These are phyloP conservation scores for Setaria viridis DNA, from an alignment of 202 grass and related monocot genomes.

Conservation along the genomic window DNA sequence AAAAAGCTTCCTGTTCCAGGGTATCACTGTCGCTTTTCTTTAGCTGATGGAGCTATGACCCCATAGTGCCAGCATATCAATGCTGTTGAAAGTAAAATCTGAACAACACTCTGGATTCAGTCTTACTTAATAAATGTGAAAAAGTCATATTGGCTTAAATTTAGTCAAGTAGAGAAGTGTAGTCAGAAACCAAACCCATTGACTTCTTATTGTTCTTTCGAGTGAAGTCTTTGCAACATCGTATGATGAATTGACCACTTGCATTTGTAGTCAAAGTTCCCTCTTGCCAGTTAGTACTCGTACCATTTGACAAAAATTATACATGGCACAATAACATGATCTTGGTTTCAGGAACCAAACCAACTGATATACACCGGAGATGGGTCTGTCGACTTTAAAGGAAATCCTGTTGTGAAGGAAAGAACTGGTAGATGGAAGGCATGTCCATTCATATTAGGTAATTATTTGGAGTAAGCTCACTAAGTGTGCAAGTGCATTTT, in stretches of 20 bases:
- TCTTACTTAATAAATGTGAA: neutral
- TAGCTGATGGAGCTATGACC: neutral
- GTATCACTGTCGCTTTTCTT: neutral
- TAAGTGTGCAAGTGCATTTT: neutral
- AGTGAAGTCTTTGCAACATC: neutral
- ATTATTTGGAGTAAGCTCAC: neutral
- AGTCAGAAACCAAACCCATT: too few species aligned
- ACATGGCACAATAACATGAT: constrained; percentile 5
- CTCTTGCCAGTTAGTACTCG: neutral
- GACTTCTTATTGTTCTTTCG: too few species aligned
- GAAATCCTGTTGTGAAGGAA: constrained; percentile 76
- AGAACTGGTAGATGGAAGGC: constrained; percentile 87
- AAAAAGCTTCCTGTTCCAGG: neutral
- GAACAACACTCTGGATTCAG: neutral
- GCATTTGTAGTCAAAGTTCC: neutral
- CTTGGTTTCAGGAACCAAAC: constrained; percentile 58
- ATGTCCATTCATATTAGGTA: constrained; percentile 93
- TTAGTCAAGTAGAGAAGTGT: neutral
- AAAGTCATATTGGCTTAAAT: neutral
- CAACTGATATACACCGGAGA: constrained; percentile 73
- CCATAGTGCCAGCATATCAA: neutral
- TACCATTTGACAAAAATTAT: neutral
- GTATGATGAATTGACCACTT: constrained; percentile 8
- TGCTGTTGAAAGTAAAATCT: neutral
- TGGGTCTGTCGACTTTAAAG: constrained; percentile 78